phyloP scores from a whole-genome alignment of 306 rosid genomes.

The Hippophae gyantsensis region DNA sequence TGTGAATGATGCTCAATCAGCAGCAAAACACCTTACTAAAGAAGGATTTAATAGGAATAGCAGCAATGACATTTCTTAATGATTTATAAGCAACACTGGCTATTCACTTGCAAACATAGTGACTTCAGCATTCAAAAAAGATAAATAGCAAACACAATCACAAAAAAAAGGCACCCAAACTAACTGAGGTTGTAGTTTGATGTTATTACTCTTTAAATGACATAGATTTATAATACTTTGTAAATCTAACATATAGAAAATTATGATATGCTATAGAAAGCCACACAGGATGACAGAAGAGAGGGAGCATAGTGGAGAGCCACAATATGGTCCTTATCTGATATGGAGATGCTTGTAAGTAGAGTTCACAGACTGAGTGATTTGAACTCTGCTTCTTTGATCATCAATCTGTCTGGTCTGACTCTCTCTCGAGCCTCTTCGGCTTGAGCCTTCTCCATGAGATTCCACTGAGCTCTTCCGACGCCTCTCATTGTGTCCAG shows the following conservation, averaged over 20 bases:
- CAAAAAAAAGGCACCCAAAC: no score
- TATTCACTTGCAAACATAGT: no score
- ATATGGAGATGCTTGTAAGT: constrained; percentile 44
- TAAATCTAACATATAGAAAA: neutral
- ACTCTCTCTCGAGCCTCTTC: constrained; percentile 28
- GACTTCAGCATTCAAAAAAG: neutral
- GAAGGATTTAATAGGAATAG: constrained; percentile 75
- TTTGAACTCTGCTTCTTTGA: constrained; percentile 27
- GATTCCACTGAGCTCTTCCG: constrained; percentile 42
- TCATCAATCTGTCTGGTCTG: constrained; percentile 30
- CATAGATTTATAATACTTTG: neutral
- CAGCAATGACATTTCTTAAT: constrained; percentile 81
- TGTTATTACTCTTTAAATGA: no score
- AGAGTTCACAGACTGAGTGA: constrained; percentile 31
- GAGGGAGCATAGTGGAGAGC: constrained; percentile 38
- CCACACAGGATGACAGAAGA: constrained; percentile 61
- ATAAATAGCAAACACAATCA: neutral
- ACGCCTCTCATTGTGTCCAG: constrained; percentile 79
- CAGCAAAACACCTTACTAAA: constrained; percentile 75
- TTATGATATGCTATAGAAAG: constrained; percentile 3
- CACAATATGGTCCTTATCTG: constrained; percentile 20
- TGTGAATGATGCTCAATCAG: constrained; percentile 72
- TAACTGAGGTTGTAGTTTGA: no score
- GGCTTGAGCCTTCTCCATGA: constrained; percentile 40
- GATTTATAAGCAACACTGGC: constrained; percentile 39